These are phyloP conservation scores for Trichoderma oligosporum DNA, from an alignment of 2,329 filamentous ascomycete genomes.

Conservation along the genomic window DNA sequence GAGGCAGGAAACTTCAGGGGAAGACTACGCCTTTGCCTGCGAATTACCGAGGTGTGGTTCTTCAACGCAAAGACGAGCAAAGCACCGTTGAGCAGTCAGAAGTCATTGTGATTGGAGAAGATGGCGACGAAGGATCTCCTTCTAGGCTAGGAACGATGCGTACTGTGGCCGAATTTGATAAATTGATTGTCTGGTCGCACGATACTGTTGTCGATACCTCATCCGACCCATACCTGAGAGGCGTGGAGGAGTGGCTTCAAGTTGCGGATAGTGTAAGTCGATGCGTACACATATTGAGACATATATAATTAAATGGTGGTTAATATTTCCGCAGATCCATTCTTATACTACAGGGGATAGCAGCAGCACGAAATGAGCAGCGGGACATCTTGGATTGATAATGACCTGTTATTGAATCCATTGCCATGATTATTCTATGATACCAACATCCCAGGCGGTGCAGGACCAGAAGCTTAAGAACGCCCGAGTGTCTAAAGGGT, in stretches of 20 bases:
- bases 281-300: too few species aligned
- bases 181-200: slow-evolving; percentile 81
- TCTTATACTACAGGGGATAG: slow-evolving; percentile 9
- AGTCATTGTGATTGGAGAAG: slow-evolving; percentile 23
- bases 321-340: slow-evolving; percentile 19
- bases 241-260: slow-evolving; percentile 75
- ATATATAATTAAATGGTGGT: background rate
- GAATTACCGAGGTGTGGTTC: slow-evolving; percentile 65
- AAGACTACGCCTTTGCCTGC: slow-evolving; percentile 62
- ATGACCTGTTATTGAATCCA: background rate
- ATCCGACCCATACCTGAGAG: slow-evolving; percentile 67
- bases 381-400: background rate
- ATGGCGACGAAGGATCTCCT: slow-evolving; percentile 37
- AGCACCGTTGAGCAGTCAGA: background rate
- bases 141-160: slow-evolving; percentile 56
- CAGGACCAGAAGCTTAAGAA: background rate
- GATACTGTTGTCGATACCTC: slow-evolving; percentile 60
- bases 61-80: slow-evolving; percentile 34
- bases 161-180: slow-evolving; percentile 64
- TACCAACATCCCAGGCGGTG: background rate
- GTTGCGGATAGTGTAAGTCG: slow-evolving; percentile 61
- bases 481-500: background rate
- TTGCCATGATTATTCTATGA: background rate
- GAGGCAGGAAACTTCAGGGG: slow-evolving; percentile 74
- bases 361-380: background rate